Base-by-base conservation (phyloP, 768 basidiomycete genomes). In the Hirschioporus abietinus region DNA sequence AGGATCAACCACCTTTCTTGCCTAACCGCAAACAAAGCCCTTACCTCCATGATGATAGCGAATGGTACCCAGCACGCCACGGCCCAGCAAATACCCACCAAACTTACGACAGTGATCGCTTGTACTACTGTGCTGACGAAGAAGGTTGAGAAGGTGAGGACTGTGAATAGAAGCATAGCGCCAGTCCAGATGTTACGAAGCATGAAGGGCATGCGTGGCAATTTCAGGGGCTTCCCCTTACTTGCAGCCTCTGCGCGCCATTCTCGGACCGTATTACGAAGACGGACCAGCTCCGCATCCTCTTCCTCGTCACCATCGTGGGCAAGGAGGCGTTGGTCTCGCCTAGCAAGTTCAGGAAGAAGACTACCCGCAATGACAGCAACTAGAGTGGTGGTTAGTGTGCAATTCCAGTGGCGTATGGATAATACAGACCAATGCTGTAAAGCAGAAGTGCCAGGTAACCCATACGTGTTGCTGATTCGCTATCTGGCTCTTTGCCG, bases 41-140 rank as follows among this genome's bases (percentile, higher is more conserved):
- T 63, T 69, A 86, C 94, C 86, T 96, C 95, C 95, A 98, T 98
- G 77, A 98, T 93, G 72, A 97, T 95, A 23, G 95, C 92, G 71
- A 97, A 97, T 1, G 95, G 95, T 18, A 93, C 93, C 96, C 96
- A 97, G 79, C 92, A 93, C n/a, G 96, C 93, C 57, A 97, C 93
- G 10, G 95, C 93, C 96, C 96, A 98, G 76, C 91, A 96, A 42
- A 97, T 90, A 58, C 96, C 96, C 25, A 96, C 87, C 64, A 96
- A 74, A 64, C 88, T 88, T 66, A 97, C 92, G 72, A 91, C 88
- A 20, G 88, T 76, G 18, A 92, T 92, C 9, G 96, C 96, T 84
- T 91, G 73, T 20, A 57, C 78, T 0, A 95, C 92, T 1, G 89
- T 93, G 12, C 82, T 82, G 71, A 98, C 87, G 78, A 93, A 95